phyloP scores from a whole-genome alignment of 2,329 filamentous ascomycete species.

The Microsporum audouinii region DNA sequence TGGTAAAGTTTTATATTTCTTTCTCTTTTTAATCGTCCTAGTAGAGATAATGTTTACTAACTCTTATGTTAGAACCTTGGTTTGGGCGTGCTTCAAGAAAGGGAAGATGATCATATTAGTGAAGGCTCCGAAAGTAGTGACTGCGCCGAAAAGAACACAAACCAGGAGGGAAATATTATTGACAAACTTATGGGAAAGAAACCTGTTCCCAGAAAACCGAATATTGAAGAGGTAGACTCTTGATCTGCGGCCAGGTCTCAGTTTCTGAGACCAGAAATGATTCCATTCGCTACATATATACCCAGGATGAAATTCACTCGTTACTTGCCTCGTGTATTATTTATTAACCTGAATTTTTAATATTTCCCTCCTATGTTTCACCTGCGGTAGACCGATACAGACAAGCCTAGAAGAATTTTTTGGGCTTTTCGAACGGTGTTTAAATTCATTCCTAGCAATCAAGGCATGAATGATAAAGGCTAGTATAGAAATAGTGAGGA shows the following conservation, averaged over 20 bases:
- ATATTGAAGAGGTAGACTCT: constrained; percentile 27
- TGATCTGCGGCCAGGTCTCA: not conserved
- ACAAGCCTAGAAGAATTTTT: too few relatives aligned
- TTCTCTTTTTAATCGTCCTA: not conserved
- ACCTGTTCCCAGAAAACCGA: constrained; percentile 23
- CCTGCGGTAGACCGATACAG: too few relatives aligned
- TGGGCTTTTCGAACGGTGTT: not conserved
- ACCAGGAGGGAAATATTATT: constrained; percentile 23
- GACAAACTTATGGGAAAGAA: constrained; percentile 29
- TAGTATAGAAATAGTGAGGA: not conserved
- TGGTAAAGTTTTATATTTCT: constrained; percentile 10
- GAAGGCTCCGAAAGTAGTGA: constrained; percentile 8
- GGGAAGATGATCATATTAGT: constrained; percentile 13
- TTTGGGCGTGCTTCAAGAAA: constrained; percentile 35
- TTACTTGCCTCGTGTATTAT: too few relatives aligned
- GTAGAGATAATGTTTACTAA: constrained; percentile 6
- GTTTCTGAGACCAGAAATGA: not conserved
- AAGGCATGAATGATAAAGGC: too few relatives aligned
- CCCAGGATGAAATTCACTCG: not conserved
- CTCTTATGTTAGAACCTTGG: constrained; percentile 28
- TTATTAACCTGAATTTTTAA: too few relatives aligned
- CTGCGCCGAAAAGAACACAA: not conserved
- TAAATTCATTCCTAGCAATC: not conserved
- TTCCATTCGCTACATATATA: not conserved
- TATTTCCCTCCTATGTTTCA: too few relatives aligned